Evolutionary conservation across 495 filamentous ascomycete species (phyloP), one percentile per base, ranked within the genome.

Genomic region (Lasiosphaeris hirsuta): DNA sequence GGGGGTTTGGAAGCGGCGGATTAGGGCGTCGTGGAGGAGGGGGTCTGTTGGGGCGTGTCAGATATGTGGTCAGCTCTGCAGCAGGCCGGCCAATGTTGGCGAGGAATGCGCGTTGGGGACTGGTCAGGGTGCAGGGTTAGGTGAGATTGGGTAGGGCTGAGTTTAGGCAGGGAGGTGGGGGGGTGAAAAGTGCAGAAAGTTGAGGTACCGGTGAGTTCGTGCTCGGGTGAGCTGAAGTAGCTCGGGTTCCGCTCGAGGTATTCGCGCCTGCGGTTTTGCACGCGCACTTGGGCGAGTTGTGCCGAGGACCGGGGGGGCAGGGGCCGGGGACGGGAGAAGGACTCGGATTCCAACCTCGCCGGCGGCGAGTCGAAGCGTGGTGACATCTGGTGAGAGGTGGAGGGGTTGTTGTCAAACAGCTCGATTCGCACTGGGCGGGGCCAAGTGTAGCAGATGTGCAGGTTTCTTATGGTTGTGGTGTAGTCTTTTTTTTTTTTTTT

Each of bases 1-100:
- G 11, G 86, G 68, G 3, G 84, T 84, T 51, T 90, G 89, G 70
- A 92, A 92, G 58, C 86, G 86, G 43, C 88, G 85, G 63, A 95
- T 83, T 11, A 92, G 76, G 52, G 83, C 81, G 66, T 93, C 89
- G 74, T 95, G 92, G 42, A 91, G 79, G 18, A 92, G 75, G 0
- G 90, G 89, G 69, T 92, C 89, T 88, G 23, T 10, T 0, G n/a
- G 17, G 0, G 14, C 2, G 39, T 35, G 30, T 19, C 0, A 53
- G 33, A 5, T 23, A 15, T 39, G 13, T n/a, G 7, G n/a, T n/a
- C n/a, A n/a, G n/a, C n/a, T n/a, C n/a, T n/a, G n/a, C n/a, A n/a
- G n/a, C n/a, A n/a, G n/a, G n/a, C n/a, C n/a, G n/a, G n/a, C n/a
- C n/a, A n/a, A n/a, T n/a, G n/a, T n/a, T n/a, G n/a, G n/a, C n/a